phyloP scores from a whole-genome alignment of 2,329 filamentous ascomycete species.

The Lasiodiplodia sp. region DNA sequence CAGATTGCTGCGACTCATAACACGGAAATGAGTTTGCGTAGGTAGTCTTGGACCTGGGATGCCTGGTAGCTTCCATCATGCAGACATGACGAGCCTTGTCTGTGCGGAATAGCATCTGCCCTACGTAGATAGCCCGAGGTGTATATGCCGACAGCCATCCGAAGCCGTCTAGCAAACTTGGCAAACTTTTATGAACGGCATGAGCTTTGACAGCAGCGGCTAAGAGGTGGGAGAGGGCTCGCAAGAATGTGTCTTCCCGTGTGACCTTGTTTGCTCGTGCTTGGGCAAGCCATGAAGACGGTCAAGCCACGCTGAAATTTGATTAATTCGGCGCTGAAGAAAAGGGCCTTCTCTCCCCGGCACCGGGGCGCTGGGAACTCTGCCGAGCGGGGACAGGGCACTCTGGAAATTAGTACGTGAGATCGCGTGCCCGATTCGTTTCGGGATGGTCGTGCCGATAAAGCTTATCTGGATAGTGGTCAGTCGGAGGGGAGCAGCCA shows the following conservation, averaged over 20 bases:
- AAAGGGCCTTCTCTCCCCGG: constrained; percentile 15
- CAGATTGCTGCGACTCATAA: neutral
- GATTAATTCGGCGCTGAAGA: neutral
- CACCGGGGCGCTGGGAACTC: constrained; percentile 11
- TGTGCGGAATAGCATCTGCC: neutral
- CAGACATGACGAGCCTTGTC: neutral
- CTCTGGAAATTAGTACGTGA: neutral
- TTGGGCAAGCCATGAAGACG: constrained; percentile 10
- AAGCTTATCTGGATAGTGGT: constrained; percentile 16
- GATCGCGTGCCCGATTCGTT: constrained; percentile 17
- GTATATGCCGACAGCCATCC: neutral
- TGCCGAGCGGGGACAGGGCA: constrained; percentile 4
- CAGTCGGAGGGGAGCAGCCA: neutral
- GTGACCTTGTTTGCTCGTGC: neutral
- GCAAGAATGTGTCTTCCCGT: neutral
- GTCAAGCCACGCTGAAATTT: constrained; percentile 1
- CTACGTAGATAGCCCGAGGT: neutral
- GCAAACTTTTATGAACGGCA: neutral
- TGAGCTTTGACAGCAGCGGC: neutral
- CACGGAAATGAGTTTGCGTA: neutral
- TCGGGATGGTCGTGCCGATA: constrained; percentile 14
- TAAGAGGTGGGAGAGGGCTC: neutral
- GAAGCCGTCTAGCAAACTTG: too few relatives aligned
- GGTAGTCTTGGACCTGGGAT: neutral
- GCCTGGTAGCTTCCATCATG: neutral